A percentile compares a stretch with the other conserved stretches of the same genome.
These are phyloP conservation scores for Onygena corvina DNA, from an alignment of 2,329 filamentous ascomycete genomes.

Conservation along the genomic window DNA sequence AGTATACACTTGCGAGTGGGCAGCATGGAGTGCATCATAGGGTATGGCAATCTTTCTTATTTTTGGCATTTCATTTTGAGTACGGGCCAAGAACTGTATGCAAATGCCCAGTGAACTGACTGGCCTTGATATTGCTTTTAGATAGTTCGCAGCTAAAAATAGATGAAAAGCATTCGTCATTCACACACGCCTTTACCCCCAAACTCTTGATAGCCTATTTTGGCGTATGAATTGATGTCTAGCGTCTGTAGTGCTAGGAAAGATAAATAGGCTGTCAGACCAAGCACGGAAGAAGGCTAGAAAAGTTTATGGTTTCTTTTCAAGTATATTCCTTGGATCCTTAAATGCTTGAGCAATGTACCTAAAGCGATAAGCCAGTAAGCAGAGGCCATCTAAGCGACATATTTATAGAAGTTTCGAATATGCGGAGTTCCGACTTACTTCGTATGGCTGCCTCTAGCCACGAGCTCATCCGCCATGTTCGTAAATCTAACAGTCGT, in stretches of 20 bases:
- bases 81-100: background rate
- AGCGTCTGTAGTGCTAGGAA: too few relatives aligned
- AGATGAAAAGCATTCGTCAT: too few relatives aligned
- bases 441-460: constrained; percentile 57
- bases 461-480: constrained; percentile 46
- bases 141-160: too few relatives aligned
- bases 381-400: background rate
- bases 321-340: constrained; percentile 47
- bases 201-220: too few relatives aligned
- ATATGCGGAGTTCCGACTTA: constrained; percentile 25
- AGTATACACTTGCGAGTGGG: too few relatives aligned
- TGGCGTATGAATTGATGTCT: too few relatives aligned
- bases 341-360: constrained; percentile 51
- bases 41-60: background rate
- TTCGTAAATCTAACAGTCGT: constrained; percentile 53
- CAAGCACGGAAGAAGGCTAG: too few relatives aligned
- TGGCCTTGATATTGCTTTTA: too few relatives aligned
- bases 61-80: background rate
- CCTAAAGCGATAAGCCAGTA: constrained; percentile 22
- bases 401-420: background rate
- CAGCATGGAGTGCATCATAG: background rate
- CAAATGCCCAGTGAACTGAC: background rate
- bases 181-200: too few relatives aligned
- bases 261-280: too few relatives aligned
- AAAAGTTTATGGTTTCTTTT: constrained; percentile 7